Percentiles rank a stretch among this genome's conserved stretches.
Evolutionary conservation across 108 stramenopile genomes (phyloP).

Genomic region (Nitzschia sp.): DNA sequence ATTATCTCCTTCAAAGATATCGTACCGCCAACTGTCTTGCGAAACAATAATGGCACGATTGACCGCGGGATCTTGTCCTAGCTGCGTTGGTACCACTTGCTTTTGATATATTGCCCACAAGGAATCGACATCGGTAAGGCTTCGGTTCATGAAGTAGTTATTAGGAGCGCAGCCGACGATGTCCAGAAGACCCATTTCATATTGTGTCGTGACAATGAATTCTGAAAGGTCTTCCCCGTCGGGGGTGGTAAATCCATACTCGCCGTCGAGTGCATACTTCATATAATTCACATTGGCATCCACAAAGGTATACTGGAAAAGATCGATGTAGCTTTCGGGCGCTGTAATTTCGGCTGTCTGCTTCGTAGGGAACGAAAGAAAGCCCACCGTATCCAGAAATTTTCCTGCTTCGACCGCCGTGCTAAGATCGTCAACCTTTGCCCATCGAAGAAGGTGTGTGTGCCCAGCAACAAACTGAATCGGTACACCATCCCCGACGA

Average conservation of each 20-base stretch:
- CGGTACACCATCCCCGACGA: slow-evolving; percentile 56
- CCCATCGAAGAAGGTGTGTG: slow-evolving; percentile 54
- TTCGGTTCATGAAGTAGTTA: slow-evolving; percentile 31
- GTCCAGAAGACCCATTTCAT: slow-evolving; percentile 48
- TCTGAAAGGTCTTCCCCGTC: slow-evolving; percentile 58
- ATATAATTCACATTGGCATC: slow-evolving; percentile 55
- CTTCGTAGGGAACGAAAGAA: slow-evolving; percentile 58
- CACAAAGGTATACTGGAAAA: slow-evolving; percentile 58
- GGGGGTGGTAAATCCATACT: slow-evolving; percentile 41
- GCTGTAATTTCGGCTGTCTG: slow-evolving; percentile 43
- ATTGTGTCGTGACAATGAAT: slow-evolving; percentile 52
- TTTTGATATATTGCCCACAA: slow-evolving; percentile 54
- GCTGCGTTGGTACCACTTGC: slow-evolving; percentile 49
- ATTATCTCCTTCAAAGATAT: slow-evolving; percentile 29
- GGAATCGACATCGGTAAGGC: slow-evolving; percentile 44
- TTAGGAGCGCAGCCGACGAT: slow-evolving; percentile 59
- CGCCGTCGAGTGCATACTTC: slow-evolving; percentile 19
- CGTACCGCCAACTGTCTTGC: slow-evolving; percentile 44
- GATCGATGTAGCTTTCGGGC: slow-evolving; percentile 8
- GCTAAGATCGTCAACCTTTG: slow-evolving; percentile 38
- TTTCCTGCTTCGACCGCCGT: slow-evolving; percentile 68
- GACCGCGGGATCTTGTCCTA: background rate
- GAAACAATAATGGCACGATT: slow-evolving; percentile 22
- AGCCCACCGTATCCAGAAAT: slow-evolving; percentile 77
- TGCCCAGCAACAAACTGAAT: slow-evolving; percentile 85